Evolutionary conservation across 306 rosid species (phyloP), one percentile per base, ranked within the genome.

Genomic region (Quercus suber): DNA sequence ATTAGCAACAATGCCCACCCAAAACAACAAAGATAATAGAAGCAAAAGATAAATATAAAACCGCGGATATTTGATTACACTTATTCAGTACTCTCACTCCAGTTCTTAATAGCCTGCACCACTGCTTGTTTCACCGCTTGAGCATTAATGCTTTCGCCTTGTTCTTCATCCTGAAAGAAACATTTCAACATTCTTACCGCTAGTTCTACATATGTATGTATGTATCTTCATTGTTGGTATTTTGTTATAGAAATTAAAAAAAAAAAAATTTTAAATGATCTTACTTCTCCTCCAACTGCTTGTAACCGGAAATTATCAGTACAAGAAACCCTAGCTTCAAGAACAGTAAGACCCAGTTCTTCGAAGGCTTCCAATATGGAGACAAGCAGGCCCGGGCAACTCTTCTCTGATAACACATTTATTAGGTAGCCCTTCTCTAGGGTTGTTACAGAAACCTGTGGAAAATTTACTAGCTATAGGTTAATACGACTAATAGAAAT

Each of bases 281-380:
- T 90, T 91, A 95, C 99, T 75, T 93, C 96, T 82, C 88, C 90
- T 83, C 94, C 98, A 79, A 91, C 87, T 9, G 99, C 99, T 83
- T 90, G 94, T 78, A 95, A 88, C 49, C 81, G 90, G 74, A 95
- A 95, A 82, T 74, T 91, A 81, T 93, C 92, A 1, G 92, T 83
- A 80, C 99, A 95, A 53, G 99, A 93, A 93, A 90, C 98, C 99
- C 99, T 95, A 90, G 99, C 99, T 90, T 95, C 98, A 53, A 85
- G 82, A 20, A 95, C 97, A 37, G 78, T 85, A 6, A 95, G 98
- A 27, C 98, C 93, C 91, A 93, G 79, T 65, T 89, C 98, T 86
- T 93, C 98, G 49, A 93, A 91, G 77, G 82, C 96, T 78, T 95
- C 98, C 79, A 95, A 76, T 33, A 95, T 82, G 71, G 94, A 87